phyloP scores from a whole-genome alignment of 1,139 yeast genomes.

The Candida sanyaensis region DNA sequence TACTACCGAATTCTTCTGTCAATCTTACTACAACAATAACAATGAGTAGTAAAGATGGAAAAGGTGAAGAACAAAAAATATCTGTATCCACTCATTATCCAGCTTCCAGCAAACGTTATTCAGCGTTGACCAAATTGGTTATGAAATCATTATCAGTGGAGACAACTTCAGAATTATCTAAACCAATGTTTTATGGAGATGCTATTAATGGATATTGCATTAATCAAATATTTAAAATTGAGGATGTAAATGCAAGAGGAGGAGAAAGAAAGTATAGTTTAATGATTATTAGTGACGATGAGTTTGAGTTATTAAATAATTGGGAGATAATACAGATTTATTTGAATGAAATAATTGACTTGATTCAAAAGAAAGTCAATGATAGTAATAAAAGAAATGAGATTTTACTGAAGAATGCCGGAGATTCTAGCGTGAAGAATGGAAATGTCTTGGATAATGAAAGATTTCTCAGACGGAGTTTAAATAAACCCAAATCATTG shows the following conservation, averaged over 20 bases:
- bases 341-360: conserved; percentile 50
- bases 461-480: conserved; percentile 52
- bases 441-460: conserved; percentile 46
- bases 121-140: conserved; percentile 59
- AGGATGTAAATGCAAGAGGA: conserved; percentile 75
- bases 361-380: conserved; percentile 48
- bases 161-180: conserved; percentile 62
- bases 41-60: conserved; percentile 11
- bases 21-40: conserved; percentile 27
- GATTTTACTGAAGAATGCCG: conserved; percentile 3
- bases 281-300: conserved; percentile 63
- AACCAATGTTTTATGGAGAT: conserved; percentile 76
- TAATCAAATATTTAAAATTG: conserved; percentile 64
- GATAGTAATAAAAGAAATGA: conserved; percentile 10
- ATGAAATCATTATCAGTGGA: conserved; percentile 74
- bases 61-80: conserved; percentile 15
- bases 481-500: conserved; percentile 57
- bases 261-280: conserved; percentile 73
- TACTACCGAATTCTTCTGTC: conserved; percentile 43
- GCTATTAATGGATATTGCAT: conserved; percentile 67
- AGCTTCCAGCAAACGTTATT: conserved; percentile 49
- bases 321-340: conserved; percentile 61
- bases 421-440: conserved; percentile 16
- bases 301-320: conserved; percentile 49
- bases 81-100: conserved; percentile 66